Evolutionary conservation across 371 early-diverging fungal genomes (phyloP).

Genomic region (Mortierella sp.): DNA sequence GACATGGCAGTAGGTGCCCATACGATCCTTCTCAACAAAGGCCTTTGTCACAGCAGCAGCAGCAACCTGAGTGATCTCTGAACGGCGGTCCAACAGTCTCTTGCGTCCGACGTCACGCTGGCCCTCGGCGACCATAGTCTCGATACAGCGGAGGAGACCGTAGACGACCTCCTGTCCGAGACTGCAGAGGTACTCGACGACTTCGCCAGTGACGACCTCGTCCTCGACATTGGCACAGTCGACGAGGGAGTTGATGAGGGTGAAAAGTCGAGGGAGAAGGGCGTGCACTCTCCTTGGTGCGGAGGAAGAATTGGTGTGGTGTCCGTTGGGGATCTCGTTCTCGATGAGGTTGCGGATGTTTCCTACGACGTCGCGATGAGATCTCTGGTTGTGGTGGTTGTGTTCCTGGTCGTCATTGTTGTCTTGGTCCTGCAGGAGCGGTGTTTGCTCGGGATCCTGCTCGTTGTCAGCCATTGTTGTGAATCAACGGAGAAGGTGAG

Average conservation of each 20-base stretch:
- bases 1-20: slow-evolving; percentile 55
- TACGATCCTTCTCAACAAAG: slow-evolving; percentile 51
- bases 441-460: slow-evolving; percentile 38
- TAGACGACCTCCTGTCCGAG: slow-evolving; percentile 53
- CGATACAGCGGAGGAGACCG: slow-evolving; percentile 52
- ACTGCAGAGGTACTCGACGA: slow-evolving; percentile 45
- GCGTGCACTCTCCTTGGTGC: slow-evolving; percentile 50
- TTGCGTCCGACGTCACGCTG: slow-evolving; percentile 47
- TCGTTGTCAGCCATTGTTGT: slow-evolving; percentile 28
- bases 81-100: slow-evolving; percentile 41
- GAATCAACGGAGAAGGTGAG: not conserved
- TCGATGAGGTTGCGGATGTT: slow-evolving; percentile 44
- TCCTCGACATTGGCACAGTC: slow-evolving; percentile 44
- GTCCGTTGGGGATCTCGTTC: slow-evolving; percentile 54
- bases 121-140: slow-evolving; percentile 37
- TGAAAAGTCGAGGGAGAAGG: slow-evolving; percentile 48
- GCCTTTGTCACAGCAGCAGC: slow-evolving; percentile 43
- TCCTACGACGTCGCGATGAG: slow-evolving; percentile 20
- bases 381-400: not conserved
- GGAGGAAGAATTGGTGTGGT: slow-evolving; percentile 20
- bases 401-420: slow-evolving; percentile 18
- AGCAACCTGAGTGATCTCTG: slow-evolving; percentile 38
- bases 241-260: slow-evolving; percentile 45
- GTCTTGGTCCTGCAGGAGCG: slow-evolving; percentile 36
- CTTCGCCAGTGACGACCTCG: slow-evolving; percentile 49